These are phyloP conservation scores for Colletotrichum cereale DNA, from an alignment of 2,329 filamentous ascomycete genomes.

Conservation along the genomic window DNA sequence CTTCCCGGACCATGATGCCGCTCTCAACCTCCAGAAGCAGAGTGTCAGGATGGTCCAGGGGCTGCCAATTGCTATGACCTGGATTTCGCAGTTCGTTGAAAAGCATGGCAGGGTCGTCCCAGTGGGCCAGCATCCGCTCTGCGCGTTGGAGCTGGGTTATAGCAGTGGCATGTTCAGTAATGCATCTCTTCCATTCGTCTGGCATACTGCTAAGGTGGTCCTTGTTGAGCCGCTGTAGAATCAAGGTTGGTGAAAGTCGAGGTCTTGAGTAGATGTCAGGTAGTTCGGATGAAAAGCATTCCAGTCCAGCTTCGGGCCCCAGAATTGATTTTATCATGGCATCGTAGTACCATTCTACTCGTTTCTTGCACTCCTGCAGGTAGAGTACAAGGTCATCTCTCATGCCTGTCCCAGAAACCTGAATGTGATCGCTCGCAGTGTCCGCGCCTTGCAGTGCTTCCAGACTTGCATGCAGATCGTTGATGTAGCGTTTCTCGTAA, in stretches of 20 bases:
- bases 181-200: conserved; percentile 49
- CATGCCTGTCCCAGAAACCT: neutral
- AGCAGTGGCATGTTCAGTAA: conserved; percentile 56
- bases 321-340: neutral
- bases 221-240: conserved; percentile 5
- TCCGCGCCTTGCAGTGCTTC: neutral
- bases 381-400: neutral
- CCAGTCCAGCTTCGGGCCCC: no score
- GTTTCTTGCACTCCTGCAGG: neutral
- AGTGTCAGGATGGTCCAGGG: conserved; percentile 66
- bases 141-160: conserved; percentile 58
- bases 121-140: conserved; percentile 51
- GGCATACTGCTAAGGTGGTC: conserved; percentile 46
- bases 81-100: conserved; percentile 59
- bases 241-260: neutral
- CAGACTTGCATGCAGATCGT: neutral
- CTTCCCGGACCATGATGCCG: conserved; percentile 69
- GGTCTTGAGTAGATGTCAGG: neutral
- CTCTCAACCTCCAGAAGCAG: conserved; percentile 75
- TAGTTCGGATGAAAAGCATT: no score
- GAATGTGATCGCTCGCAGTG: no score
- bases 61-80: conserved; percentile 69
- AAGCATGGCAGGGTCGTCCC: conserved; percentile 46
- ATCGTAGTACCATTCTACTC: neutral
- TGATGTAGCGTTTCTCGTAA: neutral